Evolutionary conservation across 75 land plant genomes (phyloP).

Genomic region (Ceratopteris richardii): DNA sequence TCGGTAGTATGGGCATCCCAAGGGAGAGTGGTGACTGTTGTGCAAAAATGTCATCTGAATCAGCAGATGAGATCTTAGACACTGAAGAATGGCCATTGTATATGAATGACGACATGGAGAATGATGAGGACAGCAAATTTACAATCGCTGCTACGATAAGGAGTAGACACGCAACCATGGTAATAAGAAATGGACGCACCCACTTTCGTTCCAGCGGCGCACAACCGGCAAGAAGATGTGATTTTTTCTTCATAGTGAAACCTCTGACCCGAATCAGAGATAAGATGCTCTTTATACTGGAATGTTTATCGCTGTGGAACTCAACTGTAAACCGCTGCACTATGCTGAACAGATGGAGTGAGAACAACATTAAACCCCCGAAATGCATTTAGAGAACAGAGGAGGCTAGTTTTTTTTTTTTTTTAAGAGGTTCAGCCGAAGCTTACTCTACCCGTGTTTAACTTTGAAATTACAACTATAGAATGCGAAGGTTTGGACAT

Average conservation of each 20-base stretch:
- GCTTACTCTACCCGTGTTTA: too few relatives aligned
- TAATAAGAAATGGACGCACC: not conserved
- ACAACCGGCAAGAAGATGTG: not conserved
- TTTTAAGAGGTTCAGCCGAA: too few relatives aligned
- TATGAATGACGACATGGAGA: not conserved
- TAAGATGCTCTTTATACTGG: too few relatives aligned
- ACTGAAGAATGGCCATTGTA: not conserved
- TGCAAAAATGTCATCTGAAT: not conserved
- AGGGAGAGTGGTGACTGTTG: not conserved
- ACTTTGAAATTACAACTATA: too few relatives aligned
- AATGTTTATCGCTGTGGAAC: too few relatives aligned
- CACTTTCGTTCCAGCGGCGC: not conserved
- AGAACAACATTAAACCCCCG: too few relatives aligned
- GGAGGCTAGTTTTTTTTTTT: too few relatives aligned
- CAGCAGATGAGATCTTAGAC: not conserved
- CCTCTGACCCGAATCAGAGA: too few relatives aligned
- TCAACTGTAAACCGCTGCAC: too few relatives aligned
- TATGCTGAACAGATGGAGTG: too few relatives aligned
- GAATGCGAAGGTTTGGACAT: too few relatives aligned
- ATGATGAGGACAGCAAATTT: not conserved
- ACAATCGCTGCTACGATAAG: not conserved
- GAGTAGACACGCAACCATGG: not conserved
- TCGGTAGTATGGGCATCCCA: slow-evolving; percentile 45
- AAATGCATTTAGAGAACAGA: too few relatives aligned
- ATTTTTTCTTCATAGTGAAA: not conserved